Evolutionary conservation across 1,139 yeast species (phyloP).

Genomic region (Sugiyamaella japonica): DNA sequence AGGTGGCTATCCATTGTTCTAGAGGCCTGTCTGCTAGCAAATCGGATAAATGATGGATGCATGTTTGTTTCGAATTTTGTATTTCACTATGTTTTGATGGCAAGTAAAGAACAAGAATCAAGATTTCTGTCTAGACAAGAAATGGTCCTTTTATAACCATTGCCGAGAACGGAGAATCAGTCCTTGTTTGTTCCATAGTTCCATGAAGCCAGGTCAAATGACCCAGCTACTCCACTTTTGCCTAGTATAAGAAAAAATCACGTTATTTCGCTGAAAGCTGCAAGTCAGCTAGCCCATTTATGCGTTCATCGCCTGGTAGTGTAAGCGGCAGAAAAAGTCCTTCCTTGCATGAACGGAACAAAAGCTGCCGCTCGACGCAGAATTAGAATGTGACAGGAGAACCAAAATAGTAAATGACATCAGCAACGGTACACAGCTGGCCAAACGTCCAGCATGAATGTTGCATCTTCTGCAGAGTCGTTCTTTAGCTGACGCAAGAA

Average conservation of each 20-base stretch:
- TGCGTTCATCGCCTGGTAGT: too few relatives aligned
- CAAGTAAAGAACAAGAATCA: background rate
- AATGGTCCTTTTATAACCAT: background rate
- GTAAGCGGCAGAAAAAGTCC: too few relatives aligned
- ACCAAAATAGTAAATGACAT: too few relatives aligned
- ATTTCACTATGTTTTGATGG: background rate
- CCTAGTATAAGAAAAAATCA: background rate
- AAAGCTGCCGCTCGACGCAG: too few relatives aligned
- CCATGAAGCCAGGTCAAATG: background rate
- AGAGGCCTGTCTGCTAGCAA: slow-evolving; percentile 11
- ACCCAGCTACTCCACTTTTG: background rate
- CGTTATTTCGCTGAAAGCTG: background rate
- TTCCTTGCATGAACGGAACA: too few relatives aligned
- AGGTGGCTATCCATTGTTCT: slow-evolving; percentile 2
- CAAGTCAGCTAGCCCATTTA: too few relatives aligned
- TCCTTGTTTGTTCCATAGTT: background rate
- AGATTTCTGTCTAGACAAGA: background rate
- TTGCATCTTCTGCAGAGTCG: too few relatives aligned
- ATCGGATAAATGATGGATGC: slow-evolving; percentile 13
- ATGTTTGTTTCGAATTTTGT: background rate
- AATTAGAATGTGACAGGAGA: too few relatives aligned
- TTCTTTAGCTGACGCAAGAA: too few relatives aligned
- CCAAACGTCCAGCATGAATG: too few relatives aligned
- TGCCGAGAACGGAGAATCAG: background rate
- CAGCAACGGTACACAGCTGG: too few relatives aligned